These are phyloP conservation scores for Olyra latifolia DNA, from an alignment of 176 grass and related monocot genomes.

Conservation along the genomic window DNA sequence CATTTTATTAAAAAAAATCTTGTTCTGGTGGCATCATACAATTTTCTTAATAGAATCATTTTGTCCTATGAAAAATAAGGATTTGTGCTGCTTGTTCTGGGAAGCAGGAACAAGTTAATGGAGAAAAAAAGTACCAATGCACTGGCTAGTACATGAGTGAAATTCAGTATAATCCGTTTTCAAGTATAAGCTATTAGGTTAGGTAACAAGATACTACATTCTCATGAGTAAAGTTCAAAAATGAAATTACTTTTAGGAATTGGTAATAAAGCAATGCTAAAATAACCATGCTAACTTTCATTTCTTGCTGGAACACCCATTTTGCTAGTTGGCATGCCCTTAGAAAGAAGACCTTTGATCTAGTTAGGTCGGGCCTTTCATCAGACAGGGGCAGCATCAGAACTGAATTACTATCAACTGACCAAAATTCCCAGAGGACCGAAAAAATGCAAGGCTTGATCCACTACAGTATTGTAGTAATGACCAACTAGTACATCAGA, in stretches of 20 bases:
- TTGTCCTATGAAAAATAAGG: neutral
- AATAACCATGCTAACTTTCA: neutral
- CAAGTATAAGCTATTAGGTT: neutral
- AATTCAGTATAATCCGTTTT: neutral
- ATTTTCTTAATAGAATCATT: neutral
- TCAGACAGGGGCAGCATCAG: neutral
- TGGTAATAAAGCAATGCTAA: neutral
- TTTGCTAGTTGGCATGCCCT: neutral
- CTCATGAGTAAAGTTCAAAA: neutral
- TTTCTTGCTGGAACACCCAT: neutral
- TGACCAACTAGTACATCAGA: neutral
- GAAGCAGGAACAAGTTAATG: neutral
- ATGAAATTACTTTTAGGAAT: neutral
- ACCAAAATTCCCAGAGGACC: neutral
- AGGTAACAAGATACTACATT: neutral
- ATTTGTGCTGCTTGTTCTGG: neutral
- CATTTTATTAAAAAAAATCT: neutral
- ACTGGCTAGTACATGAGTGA: neutral
- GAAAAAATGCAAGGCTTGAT: neutral
- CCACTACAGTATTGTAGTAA: neutral
- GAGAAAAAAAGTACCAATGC: neutral
- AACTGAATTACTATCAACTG: neutral
- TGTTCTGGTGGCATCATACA: constrained; percentile 27
- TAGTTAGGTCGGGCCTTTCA: neutral
- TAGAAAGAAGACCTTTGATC: neutral